Evolutionary conservation across 2,329 filamentous ascomycete genomes (phyloP), one percentile per base, ranked within the genome.

Genomic region (Orbilia javanica): DNA sequence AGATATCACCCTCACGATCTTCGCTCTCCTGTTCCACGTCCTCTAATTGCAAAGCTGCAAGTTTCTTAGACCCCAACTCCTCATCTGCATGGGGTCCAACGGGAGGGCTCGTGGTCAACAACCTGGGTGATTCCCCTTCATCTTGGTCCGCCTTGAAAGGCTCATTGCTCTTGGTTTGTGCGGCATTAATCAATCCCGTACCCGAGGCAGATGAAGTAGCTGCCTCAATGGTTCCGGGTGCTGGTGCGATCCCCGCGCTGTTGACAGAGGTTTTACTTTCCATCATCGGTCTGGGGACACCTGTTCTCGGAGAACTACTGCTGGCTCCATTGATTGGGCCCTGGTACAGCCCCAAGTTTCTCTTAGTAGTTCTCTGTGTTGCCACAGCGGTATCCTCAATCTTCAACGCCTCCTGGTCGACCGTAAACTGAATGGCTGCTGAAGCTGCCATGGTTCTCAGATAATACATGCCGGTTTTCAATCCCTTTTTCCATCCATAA

Each of bases 381-480:
- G 91, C 90, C 55, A 94, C 87, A 82, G 91, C 93, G 80, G 90
- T 93, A 84, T 99, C 96, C 44, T 89, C 89, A 55, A 97, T 90
- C 87, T 94, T 93, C 82, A 99, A 90, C 71, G 93, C 92, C 85
- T 97, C 93, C 86, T 99, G 95, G 84, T 99, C 96, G 83, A 99
- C 96, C 3, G 96, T 99, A 87, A 99, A 99, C 86, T 99, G 96
- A 81, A 99, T 99, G 67, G 96, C 96, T 55, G 94, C 94, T 18
- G 94, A 94, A 39, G 96, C 96, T 80, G 96, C 96, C 90, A 97
- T 96, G 57, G 96, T 99, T 83, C 96, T 93, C 82, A 99, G 91
- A 86, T 99, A 99, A 90, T 99, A 99, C 96, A 99, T 98, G 87
- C 96, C 96, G 39, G 96, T 99, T 92, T 99, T 99, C 82, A 99